These are phyloP conservation scores for Boletus subcaerulescens DNA, from an alignment of 768 basidiomycete species.

Conservation along the genomic window DNA sequence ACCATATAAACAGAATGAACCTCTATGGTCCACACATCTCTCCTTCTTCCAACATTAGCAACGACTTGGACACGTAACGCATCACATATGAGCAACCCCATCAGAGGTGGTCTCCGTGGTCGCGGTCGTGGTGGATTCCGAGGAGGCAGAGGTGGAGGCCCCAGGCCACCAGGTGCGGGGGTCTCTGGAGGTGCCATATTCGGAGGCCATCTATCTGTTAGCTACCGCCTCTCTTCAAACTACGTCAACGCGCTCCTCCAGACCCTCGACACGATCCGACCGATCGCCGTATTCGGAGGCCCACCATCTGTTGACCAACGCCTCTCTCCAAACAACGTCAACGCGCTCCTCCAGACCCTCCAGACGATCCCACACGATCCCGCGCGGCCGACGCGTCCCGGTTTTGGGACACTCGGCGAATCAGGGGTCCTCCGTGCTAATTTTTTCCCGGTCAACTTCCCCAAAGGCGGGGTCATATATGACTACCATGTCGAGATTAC, in stretches of 20 bases:
- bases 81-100: conserved; percentile 9
- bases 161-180: conserved; percentile 27
- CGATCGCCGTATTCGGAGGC: conserved; percentile 23
- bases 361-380: conserved; percentile 29
- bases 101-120: conserved; percentile 19
- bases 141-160: conserved; percentile 22
- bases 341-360: conserved; percentile 29
- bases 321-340: conserved; percentile 23
- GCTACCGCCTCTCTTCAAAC: conserved; percentile 30
- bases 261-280: conserved; percentile 26
- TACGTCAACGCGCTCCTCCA: conserved; percentile 26
- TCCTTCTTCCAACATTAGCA: background rate
- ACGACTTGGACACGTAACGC: background rate
- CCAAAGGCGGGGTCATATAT: conserved; percentile 35
- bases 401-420: conserved; percentile 42
- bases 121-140: conserved; percentile 15
- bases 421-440: conserved; percentile 45
- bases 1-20: conserved; percentile 2
- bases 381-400: conserved; percentile 44
- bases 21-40: background rate
- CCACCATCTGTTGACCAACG: conserved; percentile 34
- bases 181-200: conserved; percentile 27
- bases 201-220: conserved; percentile 31
- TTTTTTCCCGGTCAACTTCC: conserved; percentile 46
- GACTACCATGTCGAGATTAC: conserved; percentile 44